Base-by-base conservation (phyloP, 768 basidiomycete species). In the Pisolithus sp. region DNA sequence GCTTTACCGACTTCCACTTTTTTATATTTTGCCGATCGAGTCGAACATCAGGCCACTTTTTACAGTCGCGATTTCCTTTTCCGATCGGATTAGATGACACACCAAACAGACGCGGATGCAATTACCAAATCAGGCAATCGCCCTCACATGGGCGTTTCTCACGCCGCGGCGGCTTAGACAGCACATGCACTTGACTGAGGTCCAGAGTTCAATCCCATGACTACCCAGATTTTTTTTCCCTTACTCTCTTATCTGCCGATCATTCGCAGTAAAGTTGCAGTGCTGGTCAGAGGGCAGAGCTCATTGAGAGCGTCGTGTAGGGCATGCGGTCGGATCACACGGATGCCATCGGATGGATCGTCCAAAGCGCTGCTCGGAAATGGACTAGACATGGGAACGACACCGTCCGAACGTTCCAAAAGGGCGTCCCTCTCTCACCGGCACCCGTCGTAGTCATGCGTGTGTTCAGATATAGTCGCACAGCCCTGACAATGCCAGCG, bases 31-130 rank as follows among this genome's bases (percentile, higher is more conserved):
- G 20, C 37, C 37, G 36, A 13, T 39, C 13, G 17, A 31, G 43
- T 36, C 18, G 44, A 54, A 59, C 51, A 66, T 67, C 65, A 62
- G 64, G 39, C 67, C 67, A 68, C 67, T 67, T 68, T 67, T 61
- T 59, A 56, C 54, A 15, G 41, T 34, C 37, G 20, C 43, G 46
- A 43, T 34, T 34, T 34, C 34, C 34, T 34, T 34, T 34, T 34
- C 15, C 40, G 47, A 50, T 45, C 55, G 34, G 57, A 34, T 48
- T 34, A 41, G 31, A 55, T 54, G 48, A 53, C 52, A 43, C 39
- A 52, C 7, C 47, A 26, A 18, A 18, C 26, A 4, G 18, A 40
- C 41, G 15, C 30, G 30, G 30, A 31, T 15, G 13, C 34, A 34
- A 23, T 41, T n/a, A 8, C 20, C 28, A 24, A 21, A 38, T 53